Conservation (phyloP, 768 basidiomycete species). For the Termitomyces sp. region DNA sequence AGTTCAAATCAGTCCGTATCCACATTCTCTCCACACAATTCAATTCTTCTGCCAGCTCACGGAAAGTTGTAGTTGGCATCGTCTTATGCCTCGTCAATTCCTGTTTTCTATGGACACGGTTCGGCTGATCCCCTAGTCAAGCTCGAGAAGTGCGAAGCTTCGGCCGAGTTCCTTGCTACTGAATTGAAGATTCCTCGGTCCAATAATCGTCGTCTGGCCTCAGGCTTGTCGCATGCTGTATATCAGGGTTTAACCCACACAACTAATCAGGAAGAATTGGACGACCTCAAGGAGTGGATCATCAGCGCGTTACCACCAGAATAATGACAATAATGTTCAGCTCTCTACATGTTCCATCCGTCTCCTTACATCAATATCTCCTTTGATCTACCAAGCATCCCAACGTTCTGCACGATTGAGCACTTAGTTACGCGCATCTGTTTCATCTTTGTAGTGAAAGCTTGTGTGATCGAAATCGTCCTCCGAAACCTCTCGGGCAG, state of each 20-base stretch:
- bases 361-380: background rate
- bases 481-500: background rate
- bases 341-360: background rate
- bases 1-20: constrained; percentile 54
- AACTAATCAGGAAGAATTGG: constrained; percentile 56
- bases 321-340: background rate
- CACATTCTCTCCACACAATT: background rate
- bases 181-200: constrained; percentile 45
- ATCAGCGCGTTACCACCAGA: constrained; percentile 43
- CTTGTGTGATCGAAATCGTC: background rate
- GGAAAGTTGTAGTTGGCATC: constrained; percentile 47
- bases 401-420: background rate
- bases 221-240: constrained; percentile 60
- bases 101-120: constrained; percentile 89
- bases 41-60: background rate
- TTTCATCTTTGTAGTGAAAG: background rate
- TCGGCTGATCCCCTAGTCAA: constrained; percentile 69
- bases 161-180: constrained; percentile 50
- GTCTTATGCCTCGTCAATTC: constrained; percentile 50
- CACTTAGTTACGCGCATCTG: background rate
- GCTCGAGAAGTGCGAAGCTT: constrained; percentile 44
- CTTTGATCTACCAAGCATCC: constrained; percentile 1
- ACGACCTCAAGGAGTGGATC: constrained; percentile 68
- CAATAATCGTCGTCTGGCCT: constrained; percentile 29
- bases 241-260: constrained; percentile 69